Evolutionary conservation across 805 yeast species (phyloP), one percentile per base, ranked within the genome.

Genomic region (Cyberlindnera euphorbiae): DNA sequence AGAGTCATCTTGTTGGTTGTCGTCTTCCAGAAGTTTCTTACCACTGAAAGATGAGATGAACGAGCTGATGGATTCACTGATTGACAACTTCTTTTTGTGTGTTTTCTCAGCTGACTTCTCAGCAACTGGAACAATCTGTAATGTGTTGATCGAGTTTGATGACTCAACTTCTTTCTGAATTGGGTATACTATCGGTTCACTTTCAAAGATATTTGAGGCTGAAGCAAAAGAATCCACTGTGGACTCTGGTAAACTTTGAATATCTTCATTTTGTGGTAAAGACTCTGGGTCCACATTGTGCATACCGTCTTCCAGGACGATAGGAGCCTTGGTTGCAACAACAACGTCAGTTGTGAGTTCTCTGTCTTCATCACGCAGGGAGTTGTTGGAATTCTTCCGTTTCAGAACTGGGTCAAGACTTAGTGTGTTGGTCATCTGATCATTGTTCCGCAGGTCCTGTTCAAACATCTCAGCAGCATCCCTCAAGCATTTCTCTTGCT

Each of bases 381-480:
- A 52, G 21, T 40, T 46, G 30, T 47, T 40, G 8, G 58, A 53
- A 15, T 28, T 34, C 24, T 28, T 46, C 45, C 67, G 56, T 30
- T 44, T 47, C 18, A 66, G 18, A 2, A 18, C 36, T 4, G 59
- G 55, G 25, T 45, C 47, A 17, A 59, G 41, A 14, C 48, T 50
- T 18, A 61, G 46, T 4, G 38, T 38, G 5, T 39, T 45, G 0
- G 49, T 28, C 6, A 41, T 38, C 16, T 35, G 35, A 28, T 52
- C 55, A 10, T 55, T 57, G 32, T 64, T 63, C 34, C 63, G 51
- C 8, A 60, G 33, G 39, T 63, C 58, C 3, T 53, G 39, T 25
- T 59, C 65, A 45, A 59, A 62, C 36, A 60, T 27, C 9, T 52
- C 58, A 17, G 62, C 49, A 11, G 63, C 54, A 26, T 54, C 59